Evolutionary conservation across 495 filamentous ascomycete species (phyloP).

Genomic region (Apodospora peruviana): DNA sequence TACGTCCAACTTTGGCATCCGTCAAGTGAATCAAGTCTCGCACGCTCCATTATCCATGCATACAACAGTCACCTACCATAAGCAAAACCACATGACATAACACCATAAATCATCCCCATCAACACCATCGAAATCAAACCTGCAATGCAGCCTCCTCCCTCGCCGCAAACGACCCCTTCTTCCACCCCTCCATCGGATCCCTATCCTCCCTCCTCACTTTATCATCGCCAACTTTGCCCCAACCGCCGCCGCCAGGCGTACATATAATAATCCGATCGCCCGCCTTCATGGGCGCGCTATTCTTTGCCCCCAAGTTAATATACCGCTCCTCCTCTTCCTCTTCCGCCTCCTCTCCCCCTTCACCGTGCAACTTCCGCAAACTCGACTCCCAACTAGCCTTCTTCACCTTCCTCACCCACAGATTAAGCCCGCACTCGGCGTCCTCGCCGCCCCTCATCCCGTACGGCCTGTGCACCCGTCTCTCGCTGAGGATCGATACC

Average conservation of each 20-base stretch:
- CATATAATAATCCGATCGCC: conserved; percentile 79
- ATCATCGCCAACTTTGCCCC: conserved; percentile 56
- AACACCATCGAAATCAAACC: no score
- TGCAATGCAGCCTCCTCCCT: conserved; percentile 50
- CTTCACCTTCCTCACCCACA: conserved; percentile 72
- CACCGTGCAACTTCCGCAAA: conserved; percentile 21
- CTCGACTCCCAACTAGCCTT: conserved; percentile 42
- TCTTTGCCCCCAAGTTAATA: conserved; percentile 90
- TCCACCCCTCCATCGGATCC: conserved; percentile 57
- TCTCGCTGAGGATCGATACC: conserved; percentile 81
- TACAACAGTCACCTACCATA: no score
- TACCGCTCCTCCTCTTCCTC: conserved; percentile 51
- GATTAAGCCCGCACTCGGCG: conserved; percentile 71
- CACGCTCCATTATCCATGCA: no score
- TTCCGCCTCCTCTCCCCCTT: conserved; percentile 19
- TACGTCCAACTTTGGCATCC: no score
- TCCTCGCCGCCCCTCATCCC: conserved; percentile 84
- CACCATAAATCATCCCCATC: no score
- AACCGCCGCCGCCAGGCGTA: conserved; percentile 70
- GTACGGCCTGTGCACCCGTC: conserved; percentile 82
- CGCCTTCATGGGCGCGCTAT: conserved; percentile 77
- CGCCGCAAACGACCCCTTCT: conserved; percentile 52
- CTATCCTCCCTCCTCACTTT: conserved; percentile 32
- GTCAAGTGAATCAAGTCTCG: no score
- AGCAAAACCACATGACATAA: no score